phyloP scores from a whole-genome alignment of 2,329 filamentous ascomycete genomes.

The Lachnellula arida region DNA sequence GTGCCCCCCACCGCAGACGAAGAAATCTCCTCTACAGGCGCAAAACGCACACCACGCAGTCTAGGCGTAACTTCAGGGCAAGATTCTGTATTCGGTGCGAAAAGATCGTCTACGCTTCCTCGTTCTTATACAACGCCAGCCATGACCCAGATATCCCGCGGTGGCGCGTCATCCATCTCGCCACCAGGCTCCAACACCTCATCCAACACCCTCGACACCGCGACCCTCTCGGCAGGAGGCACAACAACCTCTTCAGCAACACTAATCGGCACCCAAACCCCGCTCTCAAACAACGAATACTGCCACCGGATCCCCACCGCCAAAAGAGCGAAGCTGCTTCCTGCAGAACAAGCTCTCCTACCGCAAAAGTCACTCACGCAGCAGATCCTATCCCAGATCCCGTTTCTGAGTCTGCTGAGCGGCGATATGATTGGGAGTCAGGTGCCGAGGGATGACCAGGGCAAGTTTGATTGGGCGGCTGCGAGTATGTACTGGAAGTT shows the following conservation, averaged over 20 bases:
- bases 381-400: constrained; percentile 59
- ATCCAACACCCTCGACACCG: constrained; percentile 56
- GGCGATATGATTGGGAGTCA: constrained; percentile 68
- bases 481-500: constrained; percentile 65
- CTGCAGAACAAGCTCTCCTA: constrained; percentile 65
- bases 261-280: constrained; percentile 24
- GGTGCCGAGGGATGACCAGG: constrained; percentile 67
- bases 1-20: constrained; percentile 60
- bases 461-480: constrained; percentile 70
- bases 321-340: constrained; percentile 58
- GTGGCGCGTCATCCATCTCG: constrained; percentile 23
- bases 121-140: constrained; percentile 26
- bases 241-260: constrained; percentile 26
- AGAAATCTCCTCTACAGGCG: constrained; percentile 43
- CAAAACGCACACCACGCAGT: constrained; percentile 6
- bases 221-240: constrained; percentile 39
- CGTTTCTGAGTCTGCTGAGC: constrained; percentile 68
- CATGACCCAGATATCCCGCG: constrained; percentile 27
- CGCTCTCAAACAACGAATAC: constrained; percentile 35
- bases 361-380: constrained; percentile 63
- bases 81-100: constrained; percentile 11
- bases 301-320: constrained; percentile 64
- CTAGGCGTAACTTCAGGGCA: constrained; percentile 9
- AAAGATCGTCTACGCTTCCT: constrained; percentile 20
- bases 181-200: constrained; percentile 28